Conservation (phyloP, 2,329 filamentous ascomycete genomes). For the Trichoderma sp. region DNA sequence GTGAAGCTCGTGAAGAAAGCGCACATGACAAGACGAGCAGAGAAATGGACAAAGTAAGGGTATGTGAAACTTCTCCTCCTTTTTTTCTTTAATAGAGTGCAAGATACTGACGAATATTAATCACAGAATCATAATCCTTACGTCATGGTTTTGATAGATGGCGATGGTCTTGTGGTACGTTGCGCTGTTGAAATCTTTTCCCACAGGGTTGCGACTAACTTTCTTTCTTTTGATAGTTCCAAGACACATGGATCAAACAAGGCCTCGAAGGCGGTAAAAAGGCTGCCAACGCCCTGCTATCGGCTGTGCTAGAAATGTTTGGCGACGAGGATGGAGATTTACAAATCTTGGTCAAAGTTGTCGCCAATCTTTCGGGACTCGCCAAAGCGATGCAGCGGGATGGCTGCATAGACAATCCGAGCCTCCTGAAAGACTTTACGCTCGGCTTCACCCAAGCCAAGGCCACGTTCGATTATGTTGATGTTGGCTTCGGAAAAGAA, state of each 20-base stretch:
- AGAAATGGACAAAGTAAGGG: conserved; percentile 44
- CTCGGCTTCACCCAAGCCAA: conserved; percentile 58
- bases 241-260: conserved; percentile 51
- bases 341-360: conserved; percentile 55
- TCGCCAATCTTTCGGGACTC: conserved; percentile 53
- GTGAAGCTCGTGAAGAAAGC: conserved; percentile 34
- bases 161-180: conserved; percentile 58
- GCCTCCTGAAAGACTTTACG: conserved; percentile 55
- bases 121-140: conserved; percentile 55
- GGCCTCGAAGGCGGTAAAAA: conserved; percentile 55
- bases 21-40: conserved; percentile 32
- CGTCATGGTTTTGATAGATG: conserved; percentile 60
- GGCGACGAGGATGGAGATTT: conserved; percentile 44
- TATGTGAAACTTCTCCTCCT: conserved; percentile 27
- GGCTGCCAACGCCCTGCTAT: conserved; percentile 49
- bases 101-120: neutral
- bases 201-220: neutral
- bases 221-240: conserved; percentile 46
- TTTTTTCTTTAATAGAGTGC: neutral
- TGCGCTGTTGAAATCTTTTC: neutral
- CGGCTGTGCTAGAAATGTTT: conserved; percentile 47
- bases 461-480: conserved; percentile 61
- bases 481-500: conserved; percentile 59
- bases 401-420: conserved; percentile 43
- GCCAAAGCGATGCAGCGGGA: conserved; percentile 48